These are phyloP conservation scores for Chamaecyparis obtusa DNA, from an alignment of 75 land plant species.

Conservation along the genomic window DNA sequence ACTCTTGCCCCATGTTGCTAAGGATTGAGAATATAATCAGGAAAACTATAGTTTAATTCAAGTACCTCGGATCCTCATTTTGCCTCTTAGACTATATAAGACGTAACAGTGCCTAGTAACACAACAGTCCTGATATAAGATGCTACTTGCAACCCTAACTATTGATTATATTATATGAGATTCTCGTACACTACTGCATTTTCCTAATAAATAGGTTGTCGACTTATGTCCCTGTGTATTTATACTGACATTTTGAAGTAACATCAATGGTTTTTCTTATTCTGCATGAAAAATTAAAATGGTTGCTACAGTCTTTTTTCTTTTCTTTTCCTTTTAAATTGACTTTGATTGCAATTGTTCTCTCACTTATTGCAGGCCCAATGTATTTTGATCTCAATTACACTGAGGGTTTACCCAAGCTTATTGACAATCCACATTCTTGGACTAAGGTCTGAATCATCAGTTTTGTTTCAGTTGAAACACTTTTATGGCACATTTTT, in stretches of 20 bases:
- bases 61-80: not conserved
- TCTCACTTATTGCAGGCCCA: slow-evolving; percentile 43
- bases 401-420: slow-evolving; percentile 41
- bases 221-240: not conserved
- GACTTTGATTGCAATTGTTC: not conserved
- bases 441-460: slow-evolving; percentile 57
- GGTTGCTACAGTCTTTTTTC: not conserved
- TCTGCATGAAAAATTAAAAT: not conserved
- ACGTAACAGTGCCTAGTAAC: not conserved
- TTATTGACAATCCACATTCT: slow-evolving; percentile 36
- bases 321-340: not conserved
- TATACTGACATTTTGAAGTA: not conserved
- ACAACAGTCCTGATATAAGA: not conserved
- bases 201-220: not conserved
- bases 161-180: not conserved
- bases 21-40: not conserved
- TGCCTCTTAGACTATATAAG: not conserved
- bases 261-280: not conserved
- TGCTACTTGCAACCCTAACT: not conserved
- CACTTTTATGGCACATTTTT: not conserved
- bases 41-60: not conserved
- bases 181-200: not conserved
- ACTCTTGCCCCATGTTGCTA: not conserved
- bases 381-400: slow-evolving; percentile 26
- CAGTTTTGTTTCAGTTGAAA: not conserved